phyloP scores from a whole-genome alignment of 75 land plant species.

The Cryptomeria japonica region DNA sequence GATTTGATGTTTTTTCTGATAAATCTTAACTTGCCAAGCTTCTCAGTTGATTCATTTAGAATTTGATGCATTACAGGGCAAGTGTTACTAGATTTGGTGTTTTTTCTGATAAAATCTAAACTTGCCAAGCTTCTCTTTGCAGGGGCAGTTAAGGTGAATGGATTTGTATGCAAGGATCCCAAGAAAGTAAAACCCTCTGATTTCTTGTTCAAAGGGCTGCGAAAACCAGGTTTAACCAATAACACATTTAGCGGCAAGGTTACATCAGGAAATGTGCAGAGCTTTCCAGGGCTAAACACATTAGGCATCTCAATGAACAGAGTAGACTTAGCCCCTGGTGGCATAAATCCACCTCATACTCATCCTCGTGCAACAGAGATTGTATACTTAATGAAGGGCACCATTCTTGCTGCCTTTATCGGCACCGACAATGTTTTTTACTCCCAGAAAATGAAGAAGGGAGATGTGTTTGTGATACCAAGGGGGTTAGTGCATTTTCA shows the following conservation, averaged over 20 bases:
- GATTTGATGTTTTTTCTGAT: background rate
- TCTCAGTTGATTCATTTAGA: background rate
- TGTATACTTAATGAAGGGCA: conserved; percentile 40
- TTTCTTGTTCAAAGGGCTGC: conserved; percentile 35
- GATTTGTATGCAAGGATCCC: conserved; percentile 43
- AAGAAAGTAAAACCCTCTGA: conserved; percentile 19
- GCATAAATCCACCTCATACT: conserved; percentile 45
- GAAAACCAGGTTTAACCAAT: conserved; percentile 16
- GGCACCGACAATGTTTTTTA: conserved; percentile 24
- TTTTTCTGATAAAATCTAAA: background rate
- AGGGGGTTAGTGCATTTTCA: conserved; percentile 47
- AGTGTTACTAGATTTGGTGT: background rate
- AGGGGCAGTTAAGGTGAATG: conserved; percentile 27
- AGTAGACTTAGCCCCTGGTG: conserved; percentile 39
- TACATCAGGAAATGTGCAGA: conserved; percentile 22
- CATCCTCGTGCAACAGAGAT: conserved; percentile 59
- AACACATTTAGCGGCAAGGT: conserved; percentile 18
- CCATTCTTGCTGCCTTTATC: conserved; percentile 48
- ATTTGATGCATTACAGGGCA: background rate
- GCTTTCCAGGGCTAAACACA: conserved; percentile 54
- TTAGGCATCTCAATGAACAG: conserved; percentile 49
- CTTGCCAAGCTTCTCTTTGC: background rate
- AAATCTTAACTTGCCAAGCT: background rate
- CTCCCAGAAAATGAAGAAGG: conserved; percentile 4
- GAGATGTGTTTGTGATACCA: too few species aligned